Base-by-base conservation (phyloP, 1,139 yeast genomes). In the Sugiyamaella xylanicola region DNA sequence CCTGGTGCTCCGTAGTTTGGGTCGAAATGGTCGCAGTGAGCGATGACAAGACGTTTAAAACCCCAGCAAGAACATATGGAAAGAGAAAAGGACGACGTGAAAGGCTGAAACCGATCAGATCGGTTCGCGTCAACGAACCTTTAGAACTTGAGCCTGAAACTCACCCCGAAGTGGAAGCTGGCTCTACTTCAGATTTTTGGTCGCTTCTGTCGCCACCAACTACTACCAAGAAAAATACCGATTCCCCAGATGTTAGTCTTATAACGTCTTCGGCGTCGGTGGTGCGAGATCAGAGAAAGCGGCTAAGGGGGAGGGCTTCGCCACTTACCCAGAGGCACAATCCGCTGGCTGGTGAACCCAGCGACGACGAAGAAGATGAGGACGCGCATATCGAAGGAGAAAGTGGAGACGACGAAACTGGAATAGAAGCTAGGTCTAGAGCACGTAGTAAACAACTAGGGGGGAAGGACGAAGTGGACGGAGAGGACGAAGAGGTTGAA, bases 41-140 rank as follows among this genome's bases (percentile, higher is more conserved):
- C 8, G 37, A 13, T 8, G 15, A 32, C 8, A 32, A 15, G 15
- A 8, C 4, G 37, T 32, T 11, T 4, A 41, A 48, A 32, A 48
- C 52, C n/a, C 52, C 52, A 3, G 46, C 47, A 9, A 40, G 47
- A n/a, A 40, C 27, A 9, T 48, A 40, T 17, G 52, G 46, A 20
- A 48, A 29, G 41, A 17, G 37, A 13, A 19, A 3, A 45, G n/a
- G 29, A n/a, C 27, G 22, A 19, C 9, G 22, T 5, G 20, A 19
- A 15, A 35, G 13, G 5, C 36, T 13, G 21, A 37, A 13, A n/a
- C 15, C 37, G 13, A 15, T 15, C 13, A 4, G 32, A 11, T 11
- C 15, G 37, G 15, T 32, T n/a, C 15, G 13, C 4, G 37, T 8
- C 15, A 13, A 32, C 5, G 15, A 32, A 15, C 4, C 37, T 13